These are phyloP conservation scores for Globisporangium emineosum DNA, from an alignment of 352 stramenopile genomes.

Conservation along the genomic window DNA sequence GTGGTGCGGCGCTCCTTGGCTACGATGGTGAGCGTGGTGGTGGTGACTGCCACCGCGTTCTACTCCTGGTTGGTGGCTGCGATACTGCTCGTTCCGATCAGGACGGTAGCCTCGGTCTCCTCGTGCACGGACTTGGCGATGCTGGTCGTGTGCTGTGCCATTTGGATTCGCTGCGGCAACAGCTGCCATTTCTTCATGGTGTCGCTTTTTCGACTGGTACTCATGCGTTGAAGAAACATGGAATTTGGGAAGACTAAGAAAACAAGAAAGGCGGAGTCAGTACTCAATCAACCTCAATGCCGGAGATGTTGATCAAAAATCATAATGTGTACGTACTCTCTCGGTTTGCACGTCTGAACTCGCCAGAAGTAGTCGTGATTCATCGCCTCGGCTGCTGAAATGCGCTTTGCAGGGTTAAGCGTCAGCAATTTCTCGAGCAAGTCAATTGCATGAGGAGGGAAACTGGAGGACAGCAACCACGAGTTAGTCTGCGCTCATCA, in stretches of 20 bases:
- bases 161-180: slow-evolving; percentile 30
- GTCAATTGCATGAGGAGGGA: slow-evolving; percentile 81
- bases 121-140: slow-evolving; percentile 17
- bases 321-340: slow-evolving; percentile 53
- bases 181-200: slow-evolving; percentile 71
- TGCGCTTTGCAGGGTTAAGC: slow-evolving; percentile 92
- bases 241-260: slow-evolving; percentile 75
- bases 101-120: slow-evolving; percentile 15
- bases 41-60: slow-evolving; percentile 8
- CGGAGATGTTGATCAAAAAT: not conserved
- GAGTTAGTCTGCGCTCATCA: not conserved
- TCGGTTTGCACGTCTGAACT: slow-evolving; percentile 78
- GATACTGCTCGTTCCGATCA: slow-evolving; percentile 21
- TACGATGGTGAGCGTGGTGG: slow-evolving; percentile 7
- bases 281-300: not conserved
- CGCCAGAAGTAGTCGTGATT: slow-evolving; percentile 97
- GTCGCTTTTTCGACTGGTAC: slow-evolving; percentile 86
- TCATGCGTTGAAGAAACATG: slow-evolving; percentile 80
- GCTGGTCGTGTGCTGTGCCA: slow-evolving; percentile 18
- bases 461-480: slow-evolving; percentile 31
- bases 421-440: slow-evolving; percentile 93
- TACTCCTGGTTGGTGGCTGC: slow-evolving; percentile 12
- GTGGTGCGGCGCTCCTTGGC: slow-evolving; percentile 11
- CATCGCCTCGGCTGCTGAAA: slow-evolving; percentile 93
- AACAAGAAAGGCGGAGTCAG: not conserved